A percentile compares a stretch with the other conserved stretches of the same genome.
Conservation (phyloP, 2,329 filamentous ascomycete genomes). For the Claviceps pazoutovae region DNA sequence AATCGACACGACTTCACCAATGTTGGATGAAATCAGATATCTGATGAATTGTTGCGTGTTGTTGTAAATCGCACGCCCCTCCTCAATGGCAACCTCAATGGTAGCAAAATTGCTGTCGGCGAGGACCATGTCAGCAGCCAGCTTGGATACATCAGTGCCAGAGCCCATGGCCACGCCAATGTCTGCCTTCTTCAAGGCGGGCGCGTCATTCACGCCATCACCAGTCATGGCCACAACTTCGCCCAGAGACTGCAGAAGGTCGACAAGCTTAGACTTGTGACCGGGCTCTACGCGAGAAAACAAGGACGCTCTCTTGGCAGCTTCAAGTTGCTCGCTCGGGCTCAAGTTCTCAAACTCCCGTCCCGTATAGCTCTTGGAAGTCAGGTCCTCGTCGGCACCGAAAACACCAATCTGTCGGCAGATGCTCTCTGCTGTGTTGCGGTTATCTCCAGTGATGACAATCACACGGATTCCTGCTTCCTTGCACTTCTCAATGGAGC, state of each 20-base stretch:
- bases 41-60: slow-evolving; percentile 99
- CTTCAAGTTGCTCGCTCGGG: slow-evolving; percentile 65
- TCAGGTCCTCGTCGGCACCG: slow-evolving; percentile 63
- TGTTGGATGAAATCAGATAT: slow-evolving; percentile 97
- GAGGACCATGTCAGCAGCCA: slow-evolving; percentile 96
- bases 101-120: slow-evolving; percentile 98
- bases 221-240: slow-evolving; percentile 99
- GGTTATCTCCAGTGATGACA: slow-evolving; percentile 96
- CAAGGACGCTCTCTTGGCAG: slow-evolving; percentile 71
- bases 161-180: slow-evolving; percentile 99
- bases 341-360: slow-evolving; percentile 83
- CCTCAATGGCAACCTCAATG: slow-evolving; percentile 89
- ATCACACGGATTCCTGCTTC: slow-evolving; percentile 91
- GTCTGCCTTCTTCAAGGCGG: slow-evolving; percentile 94
- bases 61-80: slow-evolving; percentile 97
- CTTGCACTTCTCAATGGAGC: slow-evolving; percentile 77
- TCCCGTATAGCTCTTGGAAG: slow-evolving; percentile 88
- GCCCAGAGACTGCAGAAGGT: slow-evolving; percentile 80
- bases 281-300: slow-evolving; percentile 93
- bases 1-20: slow-evolving; percentile 96
- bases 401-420: slow-evolving; percentile 97
- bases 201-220: slow-evolving; percentile 96
- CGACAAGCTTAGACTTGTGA: slow-evolving; percentile 96
- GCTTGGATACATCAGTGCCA: slow-evolving; percentile 90
- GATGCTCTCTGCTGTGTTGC: slow-evolving; percentile 93